phyloP scores from a whole-genome alignment of 805 yeast species.

The Ogataea zsoltii region DNA sequence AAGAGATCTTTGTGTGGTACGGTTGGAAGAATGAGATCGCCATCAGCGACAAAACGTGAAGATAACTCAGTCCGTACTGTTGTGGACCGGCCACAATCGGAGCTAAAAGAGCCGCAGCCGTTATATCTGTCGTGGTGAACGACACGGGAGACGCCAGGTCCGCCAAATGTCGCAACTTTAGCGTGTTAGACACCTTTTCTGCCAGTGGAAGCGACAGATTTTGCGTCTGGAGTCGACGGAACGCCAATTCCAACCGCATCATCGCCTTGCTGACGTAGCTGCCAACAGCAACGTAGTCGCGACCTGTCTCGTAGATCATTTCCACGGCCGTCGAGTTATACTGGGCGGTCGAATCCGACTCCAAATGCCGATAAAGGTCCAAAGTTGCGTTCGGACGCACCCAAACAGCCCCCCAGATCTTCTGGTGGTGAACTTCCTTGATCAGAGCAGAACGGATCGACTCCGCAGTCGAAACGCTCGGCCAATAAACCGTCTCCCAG shows the following conservation, averaged over 20 bases:
- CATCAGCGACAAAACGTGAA: conserved; percentile 67
- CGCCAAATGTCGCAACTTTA: conserved; percentile 3
- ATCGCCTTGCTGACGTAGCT: conserved; percentile 45
- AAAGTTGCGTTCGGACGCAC: conserved; percentile 52
- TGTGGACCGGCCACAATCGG: conserved; percentile 59
- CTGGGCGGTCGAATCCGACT: conserved; percentile 20
- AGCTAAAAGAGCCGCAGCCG: conserved; percentile 42
- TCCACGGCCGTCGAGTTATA: conserved; percentile 35
- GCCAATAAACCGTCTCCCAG: conserved; percentile 23
- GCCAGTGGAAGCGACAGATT: conserved; percentile 13
- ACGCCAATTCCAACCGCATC: conserved; percentile 34
- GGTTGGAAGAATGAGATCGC: conserved; percentile 58
- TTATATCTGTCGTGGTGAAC: conserved; percentile 45
- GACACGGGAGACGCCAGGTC: conserved; percentile 15
- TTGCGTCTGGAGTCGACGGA: conserved; percentile 17
- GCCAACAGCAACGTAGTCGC: conserved; percentile 51
- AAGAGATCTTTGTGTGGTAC: conserved; percentile 49
- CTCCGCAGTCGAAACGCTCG: conserved; percentile 32
- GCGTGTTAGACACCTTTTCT: conserved; percentile 1
- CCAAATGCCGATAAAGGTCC: conserved; percentile 38
- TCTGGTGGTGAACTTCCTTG: conserved; percentile 50
- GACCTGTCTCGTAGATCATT: conserved; percentile 58
- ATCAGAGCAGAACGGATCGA: conserved; percentile 37
- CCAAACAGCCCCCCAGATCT: conserved; percentile 61
- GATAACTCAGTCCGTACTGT: conserved; percentile 69